Evolutionary conservation across 805 yeast species (phyloP), one percentile per base, ranked within the genome.

Genomic region (Schwanniomyces vanrijiae): DNA sequence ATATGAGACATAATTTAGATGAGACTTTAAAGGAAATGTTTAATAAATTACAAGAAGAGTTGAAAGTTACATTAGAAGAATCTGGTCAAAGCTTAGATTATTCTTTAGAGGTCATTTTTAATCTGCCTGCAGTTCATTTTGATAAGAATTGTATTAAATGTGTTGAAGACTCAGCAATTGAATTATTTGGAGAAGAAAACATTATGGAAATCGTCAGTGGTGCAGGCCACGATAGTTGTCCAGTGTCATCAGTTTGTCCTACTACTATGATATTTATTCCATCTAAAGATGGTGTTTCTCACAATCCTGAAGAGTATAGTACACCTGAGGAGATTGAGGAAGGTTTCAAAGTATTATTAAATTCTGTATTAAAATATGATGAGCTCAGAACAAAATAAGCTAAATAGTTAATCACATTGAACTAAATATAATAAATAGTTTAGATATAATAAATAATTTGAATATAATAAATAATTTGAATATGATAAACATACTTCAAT

Each of bases 261-360:
- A 84, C 90, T 0, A 78, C 88, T 1, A 85, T 85, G 90, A 79
- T 85, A 28, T 85, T 85, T 60, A 81, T 84, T 55, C 90, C 91
- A 6, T 77, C 85, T 25, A 77, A 68, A 52, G 84, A 81, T 55
- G 90, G 90, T 20, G 69, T 84, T 33, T 76, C 83, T 21, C 90
- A 85, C 61, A 83, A 82, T 60, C 86, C 84, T 8, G 78, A 73
- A 45, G 90, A 85, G 55, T 84, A 81, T 58, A 74, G 84, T 18
- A 73, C 80, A 0, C 88, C 88, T 2, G 83, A 83, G 49, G 81
- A 84, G 49, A 72, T 82, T n/a, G 81, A 78, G 38, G 72, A 76
- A 35, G 90, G 90, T 0, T 68, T 82, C 51, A 61, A 74, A 53
- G 83, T 81, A 0, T 65, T 84, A 49, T 59, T 85, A 48, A 80